Evolutionary conservation across 495 filamentous ascomycete genomes (phyloP), one percentile per base, ranked within the genome.

Genomic region (Aspergillus kassunensis): DNA sequence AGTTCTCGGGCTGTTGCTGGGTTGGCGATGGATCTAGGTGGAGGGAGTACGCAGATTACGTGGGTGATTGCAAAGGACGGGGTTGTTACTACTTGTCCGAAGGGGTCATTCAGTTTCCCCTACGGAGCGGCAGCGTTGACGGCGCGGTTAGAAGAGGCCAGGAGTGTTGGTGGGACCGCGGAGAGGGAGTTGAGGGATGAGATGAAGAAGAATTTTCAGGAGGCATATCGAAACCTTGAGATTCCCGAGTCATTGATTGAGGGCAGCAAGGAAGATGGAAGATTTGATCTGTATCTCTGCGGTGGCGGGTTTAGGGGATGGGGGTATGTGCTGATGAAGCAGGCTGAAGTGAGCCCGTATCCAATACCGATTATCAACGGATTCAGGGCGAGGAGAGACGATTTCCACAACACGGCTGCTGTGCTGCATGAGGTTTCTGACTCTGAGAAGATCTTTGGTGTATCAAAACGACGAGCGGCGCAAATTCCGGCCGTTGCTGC

Each of bases 301-400:
- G 90, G 90, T 16, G 91, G 90, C 11, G 90, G 90, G 0, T 95
- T 95, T 63, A 73, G 91, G 15, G 90, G 90, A 15, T 95, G 91
- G 70, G 90, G 90, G 4, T 91, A 87, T 64, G 76, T 93, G 47
- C 73, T 95, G 24, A 89, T 93, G 82, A 68, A 67, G 31, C 72
- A 77, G 41, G 81, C 89, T 50, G 62, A 72, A 6, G 75, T 85
- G 29, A 67, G 79, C 37, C 88, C 88, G 0, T 96, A 96, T 59
- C 91, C 90, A 0, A 86, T 95, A 10, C 84, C 89, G 0, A 79
- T 85, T 21, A 84, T 95, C 68, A 90, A 91, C 33, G 83, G 90
- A 9, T 95, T 90, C 59, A 77, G 74, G 12, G 86, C 83, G 0
- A 60, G 66, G 1, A 77, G 77, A n/a, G 55, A 72, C 10, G 68